A percentile compares a stretch with the other conserved stretches of the same genome.
Conservation (phyloP, 768 basidiomycete genomes). For the Trametopsis cervina region DNA sequence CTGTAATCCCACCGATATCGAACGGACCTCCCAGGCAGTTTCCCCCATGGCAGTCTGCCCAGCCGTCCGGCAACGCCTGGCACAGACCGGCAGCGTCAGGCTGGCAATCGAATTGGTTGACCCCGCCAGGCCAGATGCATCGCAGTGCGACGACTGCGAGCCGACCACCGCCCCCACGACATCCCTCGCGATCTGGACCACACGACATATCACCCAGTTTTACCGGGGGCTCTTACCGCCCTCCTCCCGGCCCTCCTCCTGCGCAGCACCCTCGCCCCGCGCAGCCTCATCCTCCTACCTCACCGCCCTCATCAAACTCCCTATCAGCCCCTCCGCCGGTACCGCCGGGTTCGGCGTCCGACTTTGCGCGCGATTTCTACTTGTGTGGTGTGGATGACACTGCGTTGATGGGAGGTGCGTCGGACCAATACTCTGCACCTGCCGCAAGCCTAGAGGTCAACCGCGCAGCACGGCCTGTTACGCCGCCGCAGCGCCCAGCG, state of each 20-base stretch:
- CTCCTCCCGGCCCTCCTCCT: conserved; percentile 1
- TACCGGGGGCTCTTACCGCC: no score
- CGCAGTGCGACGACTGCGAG: conserved; percentile 7
- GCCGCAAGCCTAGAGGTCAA: not conserved
- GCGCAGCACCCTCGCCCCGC: conserved; percentile 10
- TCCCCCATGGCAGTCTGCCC: conserved; percentile 17
- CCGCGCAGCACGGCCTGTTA: conserved; percentile 23
- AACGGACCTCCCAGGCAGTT: no score
- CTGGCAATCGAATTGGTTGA: no score
- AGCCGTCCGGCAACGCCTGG: conserved; percentile 3
- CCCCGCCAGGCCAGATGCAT: no score
- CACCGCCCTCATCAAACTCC: not conserved
- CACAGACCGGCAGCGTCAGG: no score
- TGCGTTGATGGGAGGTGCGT: conserved; percentile 9
- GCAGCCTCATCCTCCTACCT: conserved; percentile 3
- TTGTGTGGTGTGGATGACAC: conserved; percentile 32
- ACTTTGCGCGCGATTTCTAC: conserved; percentile 62
- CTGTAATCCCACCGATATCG: conserved; percentile 3
- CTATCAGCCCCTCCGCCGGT: conserved; percentile 17
- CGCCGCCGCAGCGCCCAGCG: conserved; percentile 8
- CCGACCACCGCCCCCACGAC: conserved; percentile 11
- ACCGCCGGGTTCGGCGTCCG: conserved; percentile 28
- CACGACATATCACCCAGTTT: conserved; percentile 18
- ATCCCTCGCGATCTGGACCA: conserved; percentile 15
- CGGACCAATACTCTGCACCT: conserved; percentile 11